phyloP scores from a whole-genome alignment of 495 filamentous ascomycete species.

The Achaetomiella virescens region DNA sequence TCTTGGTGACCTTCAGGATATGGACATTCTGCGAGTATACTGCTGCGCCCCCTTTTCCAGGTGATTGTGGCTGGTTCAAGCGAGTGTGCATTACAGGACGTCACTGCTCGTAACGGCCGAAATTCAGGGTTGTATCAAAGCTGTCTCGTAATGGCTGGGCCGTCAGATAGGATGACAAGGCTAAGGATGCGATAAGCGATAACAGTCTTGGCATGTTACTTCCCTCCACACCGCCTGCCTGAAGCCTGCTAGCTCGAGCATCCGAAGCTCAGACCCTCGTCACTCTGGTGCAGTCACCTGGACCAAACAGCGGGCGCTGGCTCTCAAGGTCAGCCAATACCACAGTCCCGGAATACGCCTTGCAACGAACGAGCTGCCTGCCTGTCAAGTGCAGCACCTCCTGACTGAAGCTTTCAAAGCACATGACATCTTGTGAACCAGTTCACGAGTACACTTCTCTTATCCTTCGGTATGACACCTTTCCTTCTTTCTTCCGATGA shows the following conservation, averaged over 20 bases:
- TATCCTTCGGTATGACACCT: background rate
- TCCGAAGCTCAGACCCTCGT: slow-evolving; percentile 11
- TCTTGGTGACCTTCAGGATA: background rate
- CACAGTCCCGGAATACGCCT: too few relatives aligned
- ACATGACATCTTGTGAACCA: background rate
- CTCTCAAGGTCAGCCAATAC: slow-evolving; percentile 1
- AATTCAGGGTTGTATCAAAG: too few relatives aligned
- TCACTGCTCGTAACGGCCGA: background rate
- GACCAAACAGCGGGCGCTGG: background rate
- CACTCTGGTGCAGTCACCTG: slow-evolving; percentile 24
- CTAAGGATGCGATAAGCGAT: background rate
- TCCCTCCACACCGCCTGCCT: slow-evolving; percentile 17
- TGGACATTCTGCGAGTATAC: too few relatives aligned
- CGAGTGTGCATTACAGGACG: background rate
- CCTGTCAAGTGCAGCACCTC: slow-evolving; percentile 10
- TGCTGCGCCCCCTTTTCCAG: too few relatives aligned
- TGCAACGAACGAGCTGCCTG: background rate
- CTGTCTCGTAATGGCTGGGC: background rate
- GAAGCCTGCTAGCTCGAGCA: background rate
- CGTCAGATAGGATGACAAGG: background rate
- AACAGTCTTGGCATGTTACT: slow-evolving; percentile 2
- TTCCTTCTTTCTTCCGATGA: background rate
- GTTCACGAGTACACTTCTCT: too few relatives aligned
- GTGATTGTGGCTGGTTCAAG: too few relatives aligned
- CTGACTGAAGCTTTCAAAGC: slow-evolving; percentile 7